A percentile compares a stretch with the other conserved stretches of the same genome.
These are phyloP conservation scores for Ziziphus jujuba DNA, from an alignment of 306 rosid genomes.

Conservation along the genomic window DNA sequence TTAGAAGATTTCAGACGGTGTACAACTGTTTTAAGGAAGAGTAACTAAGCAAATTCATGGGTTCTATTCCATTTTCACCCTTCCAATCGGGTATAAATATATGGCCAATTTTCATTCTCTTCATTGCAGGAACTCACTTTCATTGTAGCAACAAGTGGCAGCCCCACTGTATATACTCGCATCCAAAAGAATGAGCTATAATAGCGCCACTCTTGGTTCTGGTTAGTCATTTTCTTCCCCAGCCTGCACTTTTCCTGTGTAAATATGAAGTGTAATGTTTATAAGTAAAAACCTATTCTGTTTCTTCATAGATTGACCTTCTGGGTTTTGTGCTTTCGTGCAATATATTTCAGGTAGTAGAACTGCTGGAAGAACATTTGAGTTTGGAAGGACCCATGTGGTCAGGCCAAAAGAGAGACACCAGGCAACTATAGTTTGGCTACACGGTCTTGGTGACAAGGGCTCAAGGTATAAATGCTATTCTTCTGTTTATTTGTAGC, in stretches of 20 bases:
- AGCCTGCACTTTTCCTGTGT: constrained; percentile 10
- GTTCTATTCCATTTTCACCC: constrained; percentile 41
- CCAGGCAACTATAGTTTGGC: constrained; percentile 93
- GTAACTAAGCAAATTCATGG: constrained; percentile 57
- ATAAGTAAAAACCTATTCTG: background rate
- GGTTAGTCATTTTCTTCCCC: constrained; percentile 56
- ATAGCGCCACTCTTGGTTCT: constrained; percentile 52
- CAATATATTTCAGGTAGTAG: constrained; percentile 64
- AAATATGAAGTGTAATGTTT: constrained; percentile 3
- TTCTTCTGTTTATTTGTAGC: constrained; percentile 11
- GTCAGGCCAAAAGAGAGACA: constrained; percentile 87
- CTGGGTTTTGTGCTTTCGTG: constrained; percentile 35
- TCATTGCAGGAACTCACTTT: constrained; percentile 66
- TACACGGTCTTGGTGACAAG: constrained; percentile 90
- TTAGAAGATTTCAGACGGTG: constrained; percentile 32
- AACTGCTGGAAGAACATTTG: constrained; percentile 59
- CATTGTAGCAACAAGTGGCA: constrained; percentile 36
- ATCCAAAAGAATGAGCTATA: constrained; percentile 64
- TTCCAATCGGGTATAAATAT: constrained; percentile 58
- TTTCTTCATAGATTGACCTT: constrained; percentile 16
- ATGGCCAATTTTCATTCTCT: constrained; percentile 39
- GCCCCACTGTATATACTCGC: constrained; percentile 24
- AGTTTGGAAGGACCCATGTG: constrained; percentile 94
- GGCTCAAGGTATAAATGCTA: constrained; percentile 68
- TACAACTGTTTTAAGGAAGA: constrained; percentile 20